A percentile compares a stretch with the other conserved stretches of the same genome.
Evolutionary conservation across 192 early-diverging fungal genomes (phyloP).

Genomic region (Hyaloraphidium curvatum): DNA sequence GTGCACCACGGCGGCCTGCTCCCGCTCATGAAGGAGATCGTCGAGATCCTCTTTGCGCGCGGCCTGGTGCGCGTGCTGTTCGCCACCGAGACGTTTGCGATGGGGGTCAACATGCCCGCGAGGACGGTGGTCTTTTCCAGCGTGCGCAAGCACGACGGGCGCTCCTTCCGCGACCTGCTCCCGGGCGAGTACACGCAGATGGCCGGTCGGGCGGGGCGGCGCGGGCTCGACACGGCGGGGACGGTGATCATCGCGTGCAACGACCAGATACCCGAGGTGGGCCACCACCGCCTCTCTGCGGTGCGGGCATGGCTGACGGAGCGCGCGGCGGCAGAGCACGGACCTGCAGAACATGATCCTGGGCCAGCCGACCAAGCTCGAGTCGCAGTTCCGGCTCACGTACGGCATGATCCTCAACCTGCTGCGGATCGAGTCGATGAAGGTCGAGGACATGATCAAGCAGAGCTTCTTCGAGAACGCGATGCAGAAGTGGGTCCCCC

Average conservation of each 20-base stretch:
- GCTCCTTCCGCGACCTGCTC: constrained; percentile 63
- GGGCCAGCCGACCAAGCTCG: constrained; percentile 71
- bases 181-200: constrained; percentile 99
- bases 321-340: constrained; percentile 25
- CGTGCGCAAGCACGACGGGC: constrained; percentile 83
- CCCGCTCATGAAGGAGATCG: constrained; percentile 95
- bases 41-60: constrained; percentile 83
- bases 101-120: constrained; percentile 98
- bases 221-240: constrained; percentile 80
- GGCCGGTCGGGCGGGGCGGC: constrained; percentile 90
- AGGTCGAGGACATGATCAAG: constrained; percentile 97
- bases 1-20: constrained; percentile 94
- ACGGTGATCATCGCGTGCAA: constrained; percentile 70
- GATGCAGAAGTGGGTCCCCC: constrained; percentile 71
- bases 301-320: constrained; percentile 13
- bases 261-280: constrained; percentile 27
- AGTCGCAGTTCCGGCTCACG: constrained; percentile 87
- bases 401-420: constrained; percentile 98
- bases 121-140: constrained; percentile 81
- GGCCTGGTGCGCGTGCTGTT: constrained; percentile 83
- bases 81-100: constrained; percentile 98
- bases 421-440: constrained; percentile 80
- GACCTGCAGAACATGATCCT: constrained; percentile 60
- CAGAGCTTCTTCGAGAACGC: constrained; percentile 86
- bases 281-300: constrained; percentile 5